These are phyloP conservation scores for Linum usitatissimum DNA, from an alignment of 345 rosid species.

Conservation along the genomic window DNA sequence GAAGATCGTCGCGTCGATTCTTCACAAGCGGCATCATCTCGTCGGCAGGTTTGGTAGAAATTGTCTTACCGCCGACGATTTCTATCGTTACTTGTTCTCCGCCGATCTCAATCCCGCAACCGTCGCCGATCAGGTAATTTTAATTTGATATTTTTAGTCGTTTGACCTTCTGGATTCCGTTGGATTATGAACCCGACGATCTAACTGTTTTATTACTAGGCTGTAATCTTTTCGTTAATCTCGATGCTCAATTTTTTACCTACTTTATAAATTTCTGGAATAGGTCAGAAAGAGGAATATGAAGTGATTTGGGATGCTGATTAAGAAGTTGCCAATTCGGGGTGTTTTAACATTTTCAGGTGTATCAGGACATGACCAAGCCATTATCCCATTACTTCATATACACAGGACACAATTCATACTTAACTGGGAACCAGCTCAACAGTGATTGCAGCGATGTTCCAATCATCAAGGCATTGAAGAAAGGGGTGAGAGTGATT, in stretches of 20 bases:
- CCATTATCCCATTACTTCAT: constrained; percentile 23
- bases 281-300: neutral
- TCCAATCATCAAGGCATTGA: constrained; percentile 17
- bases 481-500: constrained; percentile 22
- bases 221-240: neutral
- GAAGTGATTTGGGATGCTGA: neutral
- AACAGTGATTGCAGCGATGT: constrained; percentile 19
- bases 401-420: constrained; percentile 22
- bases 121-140: neutral
- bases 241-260: neutral
- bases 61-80: constrained; percentile 35
- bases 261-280: neutral
- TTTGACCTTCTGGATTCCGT: no score
- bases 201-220: neutral
- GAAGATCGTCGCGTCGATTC: constrained; percentile 42
- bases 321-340: neutral
- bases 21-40: constrained; percentile 43
- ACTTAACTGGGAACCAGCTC: constrained; percentile 23
- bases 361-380: constrained; percentile 21
- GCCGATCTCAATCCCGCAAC: constrained; percentile 26
- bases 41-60: constrained; percentile 48
- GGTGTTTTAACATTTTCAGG: constrained; percentile 9
- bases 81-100: constrained; percentile 21
- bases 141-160: no score
- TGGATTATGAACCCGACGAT: neutral